Base-by-base conservation (phyloP, 176 grass and related monocot genomes). In the Coix lacrymajobi region DNA sequence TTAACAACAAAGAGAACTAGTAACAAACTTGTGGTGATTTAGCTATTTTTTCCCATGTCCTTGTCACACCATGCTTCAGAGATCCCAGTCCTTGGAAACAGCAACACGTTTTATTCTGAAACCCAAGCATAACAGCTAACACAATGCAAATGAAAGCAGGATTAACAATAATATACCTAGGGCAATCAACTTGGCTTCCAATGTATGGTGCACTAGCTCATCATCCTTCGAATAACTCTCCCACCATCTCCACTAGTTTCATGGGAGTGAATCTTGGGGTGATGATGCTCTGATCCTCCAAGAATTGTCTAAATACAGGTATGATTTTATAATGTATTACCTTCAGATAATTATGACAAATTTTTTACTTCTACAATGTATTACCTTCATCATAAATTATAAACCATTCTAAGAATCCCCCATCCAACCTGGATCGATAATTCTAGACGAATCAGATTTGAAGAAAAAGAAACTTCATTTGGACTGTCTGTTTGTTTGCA, bases 191-290 rank as follows among this genome's bases (percentile, higher is more conserved):
- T 15, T 40, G 13, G 9, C 20, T 25, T 13, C n/a, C n/a, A n/a
- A n/a, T n/a, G 1, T 38, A 56, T 36, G 10, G 6, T 76, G 19
- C 20, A 8, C 17, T 25, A 4, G 12, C 28, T 64, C 69, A 74
- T 28, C 69, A 83, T 26, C 69, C 81, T 83, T 83, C 39, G 0
- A 83, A 83, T 6, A 83, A 11, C 30, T 74, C 56, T 10, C 45
- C 8, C 40, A 83, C 12, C 69, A 83, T 51, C 8, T 37, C 15
- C 16, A 38, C 33, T 32, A 38, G 1, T 0, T 12, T 16, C 9
- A 4, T 28, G 1, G 58, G 38, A 41, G 38, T 78, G 38, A 77
- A 0, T 20, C 37, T 0, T 77, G 75, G 36, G 19, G 26, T 24
- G 54, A 0, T 10, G 15, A 30, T 62, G 24, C 0, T 30, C 16